Base-by-base conservation (phyloP, 257 asterid species). In the Solanum rostratum region DNA sequence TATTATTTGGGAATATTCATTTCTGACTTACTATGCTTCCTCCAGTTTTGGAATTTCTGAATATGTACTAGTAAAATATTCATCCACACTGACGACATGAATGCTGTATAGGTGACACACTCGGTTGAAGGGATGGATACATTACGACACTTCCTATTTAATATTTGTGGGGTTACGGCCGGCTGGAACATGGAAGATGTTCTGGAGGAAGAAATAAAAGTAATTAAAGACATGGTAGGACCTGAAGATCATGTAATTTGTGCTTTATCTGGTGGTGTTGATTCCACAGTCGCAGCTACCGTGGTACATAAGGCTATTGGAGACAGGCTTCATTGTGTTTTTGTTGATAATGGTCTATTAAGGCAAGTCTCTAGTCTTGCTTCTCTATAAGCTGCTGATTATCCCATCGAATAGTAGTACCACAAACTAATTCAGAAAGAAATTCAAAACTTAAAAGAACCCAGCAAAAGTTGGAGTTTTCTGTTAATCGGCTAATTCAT, bases 181-280 rank as follows among this genome's bases (percentile, higher is more conserved):
- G 96, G 89, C 46, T 97, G 99, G 99, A 93, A 86, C 43, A 97
- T 97, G 97, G 92, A 95, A 87, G 94, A 97, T 85, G 94, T 97
- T 85, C 91, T 97, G 13, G 95, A 93, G n/a, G 96, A 97, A 89
- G 98, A 94, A 90, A 83, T 93, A 18, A 91, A 92, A 86, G 88
- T 90, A 63, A 90, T 97, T 69, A 90, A 86, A 76, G 91, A 55
- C 59, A 92, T 89, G 45, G 99, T 97, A 12, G 95, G 92, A 43
- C 84, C 92, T 70, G 96, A 91, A 49, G 98, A 95, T 52, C 98
- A 91, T 70, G 99, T 97, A 43, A 97, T 97, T 37, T 97, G 99
- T 92, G 99, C 98, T 6, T 87, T 95, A 78, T 97, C 99, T 65
- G 99, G 99, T 54, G 99, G 98, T 22, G 99, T 97, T 8, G 99